Evolutionary conservation across 257 asterid species (phyloP), one percentile per base, ranked within the genome.

Genomic region (Solanum medicagineum): DNA sequence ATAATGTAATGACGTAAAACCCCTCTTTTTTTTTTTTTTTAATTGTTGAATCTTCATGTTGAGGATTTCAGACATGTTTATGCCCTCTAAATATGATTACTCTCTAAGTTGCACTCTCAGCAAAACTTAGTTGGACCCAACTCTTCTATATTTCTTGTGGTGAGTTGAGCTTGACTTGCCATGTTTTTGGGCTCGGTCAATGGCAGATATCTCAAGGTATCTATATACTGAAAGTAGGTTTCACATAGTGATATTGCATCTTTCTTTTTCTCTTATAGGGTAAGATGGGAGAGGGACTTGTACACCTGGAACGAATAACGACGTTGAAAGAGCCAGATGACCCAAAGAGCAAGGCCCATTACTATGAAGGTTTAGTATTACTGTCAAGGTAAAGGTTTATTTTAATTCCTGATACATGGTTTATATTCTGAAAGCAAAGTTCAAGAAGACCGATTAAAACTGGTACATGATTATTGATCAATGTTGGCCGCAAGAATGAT

Each of bases 231-330:
- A 74, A 42, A 57, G 71, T 56, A 10, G 55, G 40, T 81, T 81
- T 22, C 73, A 24, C 71, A 81, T 9, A 4, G 71, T 62, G 60
- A 82, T 45, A 62, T 62, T 66, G 42, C 59, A 62, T 26, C 73
- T 42, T 40, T 44, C 24, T 13, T 49, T 45, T 71, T 60, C 69
- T 54, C 49, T 10, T 80, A 74, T 88, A 97, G 98, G 97, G 95
- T 45, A 95, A 93, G 91, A 87, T 86, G 80, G 91, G 85, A 65
- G 93, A 95, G 90, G 98, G 97, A 73, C 89, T 94, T 77, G 56
- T 45, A 71, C 98, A 97, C 90, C 92, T 97, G 51, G 97, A 92
- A 90, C 92, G 96, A 91, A 88, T 97, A 87, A 93, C 91, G 87
- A 81, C 84, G 83, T 62, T 94, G 86, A 88, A 94, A 86, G 98